These are phyloP conservation scores for Thymus mandschuricus DNA, from an alignment of 257 asterid species.

Conservation along the genomic window DNA sequence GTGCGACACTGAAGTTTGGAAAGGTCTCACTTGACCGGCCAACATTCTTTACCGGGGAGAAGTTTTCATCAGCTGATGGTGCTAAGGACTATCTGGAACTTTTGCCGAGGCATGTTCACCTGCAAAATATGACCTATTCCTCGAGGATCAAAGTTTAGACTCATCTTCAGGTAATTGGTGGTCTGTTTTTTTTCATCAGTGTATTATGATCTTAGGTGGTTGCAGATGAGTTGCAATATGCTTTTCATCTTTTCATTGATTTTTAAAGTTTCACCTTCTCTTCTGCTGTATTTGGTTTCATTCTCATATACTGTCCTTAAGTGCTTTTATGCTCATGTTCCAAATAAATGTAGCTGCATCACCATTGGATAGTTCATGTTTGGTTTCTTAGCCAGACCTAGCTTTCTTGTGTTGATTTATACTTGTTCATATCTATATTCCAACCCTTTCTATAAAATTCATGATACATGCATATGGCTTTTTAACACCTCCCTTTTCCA, in stretches of 20 bases:
- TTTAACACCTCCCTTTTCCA: no score
- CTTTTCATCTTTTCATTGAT: not conserved
- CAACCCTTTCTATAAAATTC: no score
- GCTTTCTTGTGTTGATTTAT: not conserved
- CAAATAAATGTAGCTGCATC: not conserved
- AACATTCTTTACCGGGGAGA: slow-evolving; percentile 62
- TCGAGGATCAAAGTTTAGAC: slow-evolving; percentile 69
- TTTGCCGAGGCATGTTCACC: slow-evolving; percentile 89
- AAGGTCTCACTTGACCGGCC: slow-evolving; percentile 74
- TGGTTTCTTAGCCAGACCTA: not conserved
- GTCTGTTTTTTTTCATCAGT: not conserved
- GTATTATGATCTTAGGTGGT: not conserved
- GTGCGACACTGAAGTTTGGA: slow-evolving; percentile 77
- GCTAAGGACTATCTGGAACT: slow-evolving; percentile 49
- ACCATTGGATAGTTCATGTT: slow-evolving; percentile 2
- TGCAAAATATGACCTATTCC: slow-evolving; percentile 88
- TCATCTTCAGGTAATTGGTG: slow-evolving; percentile 57
- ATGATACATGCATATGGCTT: no score
- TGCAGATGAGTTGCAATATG: slow-evolving; percentile 15
- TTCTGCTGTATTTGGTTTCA: not conserved
- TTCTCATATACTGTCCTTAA: slow-evolving; percentile 6
- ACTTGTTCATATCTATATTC: not conserved
- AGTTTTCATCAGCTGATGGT: slow-evolving; percentile 52
- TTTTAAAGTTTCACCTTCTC: no score
- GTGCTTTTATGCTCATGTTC: slow-evolving; percentile 6